Evolutionary conservation across 148 eudicot species (phyloP), one percentile per base, ranked within the genome.

Genomic region (Cornus controversa): DNA sequence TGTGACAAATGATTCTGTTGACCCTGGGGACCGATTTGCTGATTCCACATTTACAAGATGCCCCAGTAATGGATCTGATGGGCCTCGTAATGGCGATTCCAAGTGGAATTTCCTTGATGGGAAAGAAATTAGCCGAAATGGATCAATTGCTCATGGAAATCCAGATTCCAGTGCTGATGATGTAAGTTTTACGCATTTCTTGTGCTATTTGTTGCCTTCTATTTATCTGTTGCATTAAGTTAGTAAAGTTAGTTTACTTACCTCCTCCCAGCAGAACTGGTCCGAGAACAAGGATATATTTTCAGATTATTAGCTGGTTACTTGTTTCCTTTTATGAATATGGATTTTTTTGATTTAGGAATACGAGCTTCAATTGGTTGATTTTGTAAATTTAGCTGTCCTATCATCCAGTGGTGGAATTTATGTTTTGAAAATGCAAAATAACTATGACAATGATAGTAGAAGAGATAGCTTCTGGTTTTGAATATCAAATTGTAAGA

Each of bases 101-200:
- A 88, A 82, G 82, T 82, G 82, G 72, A 81, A 73, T 45, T 69
- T 68, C 66, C 68, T 28, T 71, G 91, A 86, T 77, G 85, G 84
- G 75, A 88, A 86, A 81, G 93, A 89, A 80, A 70, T 86, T 69
- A 77, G 82, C 22, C 87, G 82, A 77, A 91, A 89, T 89, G 94
- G 93, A 63, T 84, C 89, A 66, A 78, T 80, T 68, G 75, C 80
- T 81, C 87, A 83, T 67, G 91, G 86, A 42, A 86, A 80, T 79
- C 74, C 74, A 74, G 90, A 90, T 80, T 29, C 66, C 79, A 73
- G 67, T 34, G 58, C 83, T 37, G 86, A 90, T 80, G 94, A 91
- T 86, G 99, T 96, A 90, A 84, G 97, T 88, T 47, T 80, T 66
- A 50, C 63, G 28, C 54, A 45, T 67, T 67, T 76, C 26, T 42